Conservation (phyloP, 2,329 filamentous ascomycete species). For the Penicillium sp. region DNA sequence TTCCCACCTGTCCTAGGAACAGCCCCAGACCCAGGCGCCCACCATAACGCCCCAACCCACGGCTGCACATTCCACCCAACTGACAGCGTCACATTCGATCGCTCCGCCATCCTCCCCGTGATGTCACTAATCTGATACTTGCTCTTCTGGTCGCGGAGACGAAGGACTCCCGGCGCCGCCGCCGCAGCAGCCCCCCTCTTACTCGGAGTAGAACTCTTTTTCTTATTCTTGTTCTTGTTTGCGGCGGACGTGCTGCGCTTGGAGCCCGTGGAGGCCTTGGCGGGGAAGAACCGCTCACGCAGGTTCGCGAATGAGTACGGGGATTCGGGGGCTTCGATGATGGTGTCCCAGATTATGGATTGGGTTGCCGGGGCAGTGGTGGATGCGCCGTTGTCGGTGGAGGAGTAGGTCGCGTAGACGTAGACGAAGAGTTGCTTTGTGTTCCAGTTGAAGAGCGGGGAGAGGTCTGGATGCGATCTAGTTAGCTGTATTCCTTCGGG, state of each 20-base stretch:
- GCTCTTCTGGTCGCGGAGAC: conserved; percentile 81
- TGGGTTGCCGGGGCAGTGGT: conserved; percentile 48
- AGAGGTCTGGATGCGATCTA: conserved; percentile 65
- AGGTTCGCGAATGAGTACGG: conserved; percentile 47
- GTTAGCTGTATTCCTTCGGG: not conserved
- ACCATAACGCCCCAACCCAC: conserved; percentile 88
- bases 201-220: not conserved
- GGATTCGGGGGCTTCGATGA: conserved; percentile 72
- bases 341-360: conserved; percentile 93
- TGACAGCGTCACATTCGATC: conserved; percentile 74
- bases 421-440: conserved; percentile 98
- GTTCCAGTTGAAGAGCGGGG: conserved; percentile 97
- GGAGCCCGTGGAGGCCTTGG: conserved; percentile 18
- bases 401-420: conserved; percentile 73
- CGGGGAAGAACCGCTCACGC: conserved; percentile 41
- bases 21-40: conserved; percentile 66
- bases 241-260: conserved; percentile 31
- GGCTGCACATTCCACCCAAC: conserved; percentile 97
- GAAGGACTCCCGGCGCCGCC: conserved; percentile 68
- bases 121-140: conserved; percentile 98
- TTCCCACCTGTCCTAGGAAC: conserved; percentile 56
- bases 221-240: conserved; percentile 10
- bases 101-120: conserved; percentile 74
- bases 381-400: conserved; percentile 34
- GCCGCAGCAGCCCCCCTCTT: conserved; percentile 29